Evolutionary conservation across 495 filamentous ascomycete species (phyloP).

Genomic region (Penicillium samsonianum): DNA sequence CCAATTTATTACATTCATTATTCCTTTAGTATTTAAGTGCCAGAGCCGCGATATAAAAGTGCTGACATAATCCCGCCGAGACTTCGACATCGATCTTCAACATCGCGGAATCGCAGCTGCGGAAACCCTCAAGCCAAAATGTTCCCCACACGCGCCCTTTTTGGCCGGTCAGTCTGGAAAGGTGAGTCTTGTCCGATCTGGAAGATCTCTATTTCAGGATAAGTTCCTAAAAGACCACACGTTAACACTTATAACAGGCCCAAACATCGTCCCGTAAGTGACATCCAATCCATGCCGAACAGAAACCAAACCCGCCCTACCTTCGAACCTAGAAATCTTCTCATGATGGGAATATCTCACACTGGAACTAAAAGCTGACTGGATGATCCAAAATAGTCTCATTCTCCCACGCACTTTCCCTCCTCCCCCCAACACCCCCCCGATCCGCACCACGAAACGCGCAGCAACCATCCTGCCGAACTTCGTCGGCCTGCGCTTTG

Average conservation of each 20-base stretch:
- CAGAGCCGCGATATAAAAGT: not conserved
- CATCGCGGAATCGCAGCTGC: constrained; percentile 19
- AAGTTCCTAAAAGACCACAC: not conserved
- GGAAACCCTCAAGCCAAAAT: constrained; percentile 43
- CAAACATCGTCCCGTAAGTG: constrained; percentile 58
- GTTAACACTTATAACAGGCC: constrained; percentile 42
- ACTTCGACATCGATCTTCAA: constrained; percentile 23
- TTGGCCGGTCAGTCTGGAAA: constrained; percentile 75
- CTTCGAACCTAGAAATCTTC: not conserved
- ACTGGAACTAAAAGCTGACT: constrained; percentile 8
- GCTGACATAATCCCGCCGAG: constrained; percentile 24
- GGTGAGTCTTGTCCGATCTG: constrained; percentile 42
- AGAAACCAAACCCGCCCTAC: not conserved
- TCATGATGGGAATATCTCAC: not conserved
- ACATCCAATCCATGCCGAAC: constrained; percentile 1
- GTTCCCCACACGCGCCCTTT: constrained; percentile 60
- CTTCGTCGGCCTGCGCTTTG: constrained; percentile 91
- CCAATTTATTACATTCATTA: constrained; percentile 6
- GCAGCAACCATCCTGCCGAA: constrained; percentile 92
- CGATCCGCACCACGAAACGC: constrained; percentile 87
- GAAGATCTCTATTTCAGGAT: not conserved
- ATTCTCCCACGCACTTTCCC: constrained; percentile 44
- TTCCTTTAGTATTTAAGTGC: not conserved
- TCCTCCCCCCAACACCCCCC: constrained; percentile 62
- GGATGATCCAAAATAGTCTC: constrained; percentile 29